Evolutionary conservation across 768 basidiomycete genomes (phyloP), one percentile per base, ranked within the genome.

Genomic region (Exidia glandulosa): DNA sequence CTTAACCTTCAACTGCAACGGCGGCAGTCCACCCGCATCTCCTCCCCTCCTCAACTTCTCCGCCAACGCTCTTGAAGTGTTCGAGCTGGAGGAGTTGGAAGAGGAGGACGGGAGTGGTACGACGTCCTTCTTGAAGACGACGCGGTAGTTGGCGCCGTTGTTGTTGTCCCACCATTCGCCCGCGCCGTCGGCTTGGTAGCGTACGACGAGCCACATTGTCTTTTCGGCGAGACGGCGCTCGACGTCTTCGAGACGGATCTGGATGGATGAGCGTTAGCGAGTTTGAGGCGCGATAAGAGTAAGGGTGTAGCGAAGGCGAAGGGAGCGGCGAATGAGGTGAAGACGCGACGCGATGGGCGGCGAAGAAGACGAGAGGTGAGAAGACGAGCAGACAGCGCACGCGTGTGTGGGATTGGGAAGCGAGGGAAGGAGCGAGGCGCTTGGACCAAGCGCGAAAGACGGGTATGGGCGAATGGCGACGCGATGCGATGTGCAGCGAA

Each of bases 151-250:
- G 58, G 77, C 69, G 2, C 87, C 86, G 29, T 66, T 69, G 68
- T 96, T 95, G 74, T 90, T 94, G 71, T 98, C 95, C 95, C 95
- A 97, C 60, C 87, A 80, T 70, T 97, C 94, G 64, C 76, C 73
- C 0, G 88, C 88, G 3, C 74, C 82, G 63, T 74, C 74, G 10
- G 59, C 59, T 19, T 75, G 71, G 66, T 88, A 93, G 58, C 90
- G 76, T 52, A 97, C 72, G 2, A 90, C 91, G 50, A 96, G 69
- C 63, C 84, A 78, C 66, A 99, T 76, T 29, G 83, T 87, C 78
- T 91, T 93, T 58, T 87, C 90, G 69, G 90, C 90, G 59, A 57
- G 78, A 74, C 88, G 85, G 36, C 85, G 76, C 41, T 80, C 75
- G 55, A 93, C 74, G 67, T 96, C 94, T 62, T 83, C 82, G 12